phyloP scores from a whole-genome alignment of 768 basidiomycete genomes.

The Clitopilus passeckerianus region DNA sequence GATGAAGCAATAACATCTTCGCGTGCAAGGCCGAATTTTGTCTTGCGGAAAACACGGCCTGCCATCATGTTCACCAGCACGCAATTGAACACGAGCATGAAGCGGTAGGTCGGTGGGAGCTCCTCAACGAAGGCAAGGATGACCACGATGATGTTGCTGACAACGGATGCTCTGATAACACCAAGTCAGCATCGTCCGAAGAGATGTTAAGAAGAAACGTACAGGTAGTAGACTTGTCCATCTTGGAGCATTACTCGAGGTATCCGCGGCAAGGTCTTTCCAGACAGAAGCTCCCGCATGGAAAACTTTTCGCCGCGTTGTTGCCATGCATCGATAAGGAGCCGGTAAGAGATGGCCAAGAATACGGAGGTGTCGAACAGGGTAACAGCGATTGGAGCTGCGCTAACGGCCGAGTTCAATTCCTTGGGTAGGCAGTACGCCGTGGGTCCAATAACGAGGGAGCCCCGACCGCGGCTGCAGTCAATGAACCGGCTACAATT shows the following conservation, averaged over 20 bases:
- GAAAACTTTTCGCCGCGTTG: conserved; percentile 2
- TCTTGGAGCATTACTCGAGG: conserved; percentile 19
- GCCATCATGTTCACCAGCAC: conserved; percentile 7
- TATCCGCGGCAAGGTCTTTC: conserved; percentile 19
- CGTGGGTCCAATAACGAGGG: conserved; percentile 15
- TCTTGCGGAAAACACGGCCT: conserved; percentile 6
- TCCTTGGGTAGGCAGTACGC: conserved; percentile 16
- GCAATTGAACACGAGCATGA: conserved; percentile 1
- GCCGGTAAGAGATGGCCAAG: conserved; percentile 21
- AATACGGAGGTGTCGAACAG: conserved; percentile 25
- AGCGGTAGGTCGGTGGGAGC: not conserved
- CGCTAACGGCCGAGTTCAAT: conserved; percentile 10
- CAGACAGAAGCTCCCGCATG: conserved; percentile 12
- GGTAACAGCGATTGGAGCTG: conserved; percentile 13
- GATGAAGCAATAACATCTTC: conserved; percentile 1
- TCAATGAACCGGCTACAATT: conserved; percentile 18
- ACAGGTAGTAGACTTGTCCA: conserved; percentile 28
- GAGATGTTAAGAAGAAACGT: conserved; percentile 5
- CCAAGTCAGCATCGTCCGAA: not conserved
- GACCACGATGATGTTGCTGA: conserved; percentile 5
- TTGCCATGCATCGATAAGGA: conserved; percentile 10
- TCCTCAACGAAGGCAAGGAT: not conserved
- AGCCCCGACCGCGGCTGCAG: conserved; percentile 18
- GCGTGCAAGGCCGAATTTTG: conserved; percentile 6
- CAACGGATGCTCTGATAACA: conserved; percentile 8